Conservation (phyloP, 2,329 filamentous ascomycete species). For the Paracamarosporium sp. region DNA sequence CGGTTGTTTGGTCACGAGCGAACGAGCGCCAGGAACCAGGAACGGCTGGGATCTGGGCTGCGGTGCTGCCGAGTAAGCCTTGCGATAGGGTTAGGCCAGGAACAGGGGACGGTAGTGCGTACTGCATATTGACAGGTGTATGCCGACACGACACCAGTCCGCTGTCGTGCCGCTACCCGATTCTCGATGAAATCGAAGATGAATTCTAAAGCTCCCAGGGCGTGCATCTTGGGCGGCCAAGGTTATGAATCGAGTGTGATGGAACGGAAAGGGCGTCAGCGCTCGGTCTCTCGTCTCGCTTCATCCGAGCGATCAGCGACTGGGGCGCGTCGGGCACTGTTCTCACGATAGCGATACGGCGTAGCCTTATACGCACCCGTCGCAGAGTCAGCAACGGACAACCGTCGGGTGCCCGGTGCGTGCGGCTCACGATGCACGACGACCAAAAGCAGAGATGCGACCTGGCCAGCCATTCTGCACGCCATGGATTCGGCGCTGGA, state of each 20-base stretch:
- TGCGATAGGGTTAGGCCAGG: slow-evolving; percentile 16
- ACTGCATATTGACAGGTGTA: slow-evolving; percentile 36
- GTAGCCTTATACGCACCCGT: not conserved
- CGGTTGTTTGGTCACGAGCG: slow-evolving; percentile 8
- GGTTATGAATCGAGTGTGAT: slow-evolving; percentile 28
- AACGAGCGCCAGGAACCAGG: slow-evolving; percentile 8
- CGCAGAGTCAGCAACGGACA: slow-evolving; percentile 17
- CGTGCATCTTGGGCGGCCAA: not conserved
- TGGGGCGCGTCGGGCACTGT: slow-evolving; percentile 33
- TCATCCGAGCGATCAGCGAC: slow-evolving; percentile 41
- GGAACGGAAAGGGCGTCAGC: slow-evolving; percentile 36
- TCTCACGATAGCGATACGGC: slow-evolving; percentile 30
- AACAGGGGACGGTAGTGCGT: slow-evolving; percentile 23
- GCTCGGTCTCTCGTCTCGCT: slow-evolving; percentile 37
- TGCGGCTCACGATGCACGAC: slow-evolving; percentile 11
- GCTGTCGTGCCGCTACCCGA: slow-evolving; percentile 16
- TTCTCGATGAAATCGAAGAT: slow-evolving; percentile 12
- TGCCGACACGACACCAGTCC: slow-evolving; percentile 35
- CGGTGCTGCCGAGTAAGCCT: slow-evolving; percentile 32
- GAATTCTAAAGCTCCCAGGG: not conserved
- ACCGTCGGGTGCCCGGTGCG: slow-evolving; percentile 9
- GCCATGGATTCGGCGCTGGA: too few species aligned
- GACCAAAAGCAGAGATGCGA: slow-evolving; percentile 5
- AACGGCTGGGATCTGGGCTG: slow-evolving; percentile 25
- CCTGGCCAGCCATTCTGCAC: not conserved